These are phyloP conservation scores for Punctularia strigosozonata DNA, from an alignment of 768 basidiomycete species.

Conservation along the genomic window DNA sequence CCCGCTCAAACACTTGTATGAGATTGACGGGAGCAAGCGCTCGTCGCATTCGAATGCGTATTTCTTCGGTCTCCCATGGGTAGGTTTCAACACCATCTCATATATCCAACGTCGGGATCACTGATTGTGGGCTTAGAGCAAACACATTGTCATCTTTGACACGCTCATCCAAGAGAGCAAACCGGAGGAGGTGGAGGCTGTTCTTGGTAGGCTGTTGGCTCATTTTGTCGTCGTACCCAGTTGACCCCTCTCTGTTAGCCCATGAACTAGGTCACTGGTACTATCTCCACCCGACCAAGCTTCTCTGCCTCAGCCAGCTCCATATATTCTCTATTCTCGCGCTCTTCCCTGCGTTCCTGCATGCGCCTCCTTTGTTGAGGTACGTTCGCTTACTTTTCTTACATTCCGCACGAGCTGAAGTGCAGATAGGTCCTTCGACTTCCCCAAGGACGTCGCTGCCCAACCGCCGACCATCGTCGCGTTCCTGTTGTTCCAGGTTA, in stretches of 20 bases:
- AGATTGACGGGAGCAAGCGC: conserved; percentile 95
- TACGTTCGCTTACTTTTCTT: too few relatives aligned
- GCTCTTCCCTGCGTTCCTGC: conserved; percentile 83
- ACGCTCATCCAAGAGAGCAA: conserved; percentile 88
- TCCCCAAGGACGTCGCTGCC: conserved; percentile 49
- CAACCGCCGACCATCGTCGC: conserved; percentile 74
- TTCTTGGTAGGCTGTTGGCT: conserved; percentile 41
- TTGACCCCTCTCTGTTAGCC: conserved; percentile 28
- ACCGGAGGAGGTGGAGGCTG: conserved; percentile 91
- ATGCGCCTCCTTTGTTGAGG: conserved; percentile 66
- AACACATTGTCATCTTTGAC: conserved; percentile 95
- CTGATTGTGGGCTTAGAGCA: conserved; percentile 39
- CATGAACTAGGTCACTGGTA: conserved; percentile 98
- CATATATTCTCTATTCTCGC: conserved; percentile 83
- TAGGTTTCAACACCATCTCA: conserved; percentile 18
- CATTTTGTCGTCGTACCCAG: neutral
- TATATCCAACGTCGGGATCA: neutral
- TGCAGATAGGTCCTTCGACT: conserved; percentile 81
- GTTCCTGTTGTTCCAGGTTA: conserved; percentile 74
- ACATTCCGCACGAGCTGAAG: too few relatives aligned
- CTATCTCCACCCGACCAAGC: conserved; percentile 80
- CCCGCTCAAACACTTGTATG: conserved; percentile 89
- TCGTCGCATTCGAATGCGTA: conserved; percentile 97
- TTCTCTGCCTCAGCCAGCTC: conserved; percentile 75
- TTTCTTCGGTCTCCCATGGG: conserved; percentile 96